Percentiles rank a stretch among this genome's conserved stretches.
These are phyloP conservation scores for Candida manassasensis DNA, from an alignment of 805 yeast genomes.

Conservation along the genomic window DNA sequence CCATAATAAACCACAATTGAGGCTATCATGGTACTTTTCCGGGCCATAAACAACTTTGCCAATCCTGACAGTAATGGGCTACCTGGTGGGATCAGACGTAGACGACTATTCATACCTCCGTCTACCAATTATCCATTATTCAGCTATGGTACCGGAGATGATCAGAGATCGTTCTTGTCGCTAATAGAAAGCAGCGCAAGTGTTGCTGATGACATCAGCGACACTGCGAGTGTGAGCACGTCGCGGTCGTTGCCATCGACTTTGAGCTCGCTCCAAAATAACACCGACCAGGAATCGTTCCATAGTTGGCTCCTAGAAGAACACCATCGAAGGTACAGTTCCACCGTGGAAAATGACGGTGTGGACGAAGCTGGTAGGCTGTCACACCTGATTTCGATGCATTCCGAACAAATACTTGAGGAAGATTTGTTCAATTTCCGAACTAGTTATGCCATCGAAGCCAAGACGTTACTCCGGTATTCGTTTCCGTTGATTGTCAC, in stretches of 20 bases:
- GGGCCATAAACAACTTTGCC: slow-evolving; percentile 36
- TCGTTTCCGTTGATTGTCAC: slow-evolving; percentile 39
- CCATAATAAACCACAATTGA: too few relatives aligned
- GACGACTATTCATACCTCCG: slow-evolving; percentile 41
- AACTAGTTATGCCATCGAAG: slow-evolving; percentile 25
- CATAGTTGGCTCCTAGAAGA: slow-evolving; percentile 42
- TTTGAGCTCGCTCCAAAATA: slow-evolving; percentile 29
- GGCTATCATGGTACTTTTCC: slow-evolving; percentile 34
- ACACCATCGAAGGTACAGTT: slow-evolving; percentile 34
- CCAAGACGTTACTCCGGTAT: slow-evolving; percentile 24
- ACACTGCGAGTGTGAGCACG: slow-evolving; percentile 37
- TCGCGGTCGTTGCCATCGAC: slow-evolving; percentile 40
- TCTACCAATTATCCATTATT: slow-evolving; percentile 40
- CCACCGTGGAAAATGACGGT: slow-evolving; percentile 13
- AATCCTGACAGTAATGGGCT: slow-evolving; percentile 32
- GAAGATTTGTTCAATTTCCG: slow-evolving; percentile 31
- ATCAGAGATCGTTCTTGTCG: slow-evolving; percentile 41
- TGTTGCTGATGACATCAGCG: slow-evolving; percentile 28
- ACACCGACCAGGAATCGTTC: slow-evolving; percentile 36
- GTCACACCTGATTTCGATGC: slow-evolving; percentile 5
- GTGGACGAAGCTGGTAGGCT: slow-evolving; percentile 11
- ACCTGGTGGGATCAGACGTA: slow-evolving; percentile 29
- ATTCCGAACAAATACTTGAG: slow-evolving; percentile 1
- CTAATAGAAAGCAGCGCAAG: slow-evolving; percentile 31
- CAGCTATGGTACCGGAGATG: slow-evolving; percentile 40